Evolutionary conservation across 148 eudicot genomes (phyloP), one percentile per base, ranked within the genome.

Genomic region (Mesembryanthemum crystallinum): DNA sequence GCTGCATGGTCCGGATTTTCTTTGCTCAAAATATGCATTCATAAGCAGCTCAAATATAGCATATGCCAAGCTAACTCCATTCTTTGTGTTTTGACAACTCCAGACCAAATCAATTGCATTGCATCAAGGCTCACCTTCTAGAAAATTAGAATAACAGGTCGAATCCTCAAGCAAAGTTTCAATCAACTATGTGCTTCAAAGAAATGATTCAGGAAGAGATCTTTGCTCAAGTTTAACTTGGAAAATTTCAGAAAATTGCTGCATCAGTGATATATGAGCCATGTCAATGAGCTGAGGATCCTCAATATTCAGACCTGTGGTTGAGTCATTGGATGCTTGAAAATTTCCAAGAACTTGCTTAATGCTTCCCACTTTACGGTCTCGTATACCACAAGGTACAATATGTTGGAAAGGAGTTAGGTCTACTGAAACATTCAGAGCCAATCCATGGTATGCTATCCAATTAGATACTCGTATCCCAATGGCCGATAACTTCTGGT

Each of bases 361-460:
- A 51, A 96, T 83, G 86, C 93, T 96, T 79, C 97, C 98, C 74
- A 96, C 99, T 72, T 84, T 67, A 28, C 92, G 89, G 76, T 85
- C 89, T 8, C 79, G 78, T 73, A 96, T 89, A 33, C 99, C 99
- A 82, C 99, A 92, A 30, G 97, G 99, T 78, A 95, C 87, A 74
- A 95, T 95, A 33, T 73, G 79, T 33, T 87, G 73, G 71, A 91
- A 96, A 39, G 97, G 97, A 64, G 84, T 70, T 51, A 96, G 77
- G 82, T 96, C 97, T 14, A 87, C 76, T 62, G 92, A 88, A 72
- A 96, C 94, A 83, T 96, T 96, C 77, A 96, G 77, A 37, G 99
- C 96, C 79, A 96, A 81, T 35, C 97, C 99, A 69, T 96, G 99
- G 86, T 86, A 96, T 11, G 99, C 68, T 82, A 96, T 76, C 98